Base-by-base conservation (phyloP, 495 filamentous ascomycete genomes). In the Penicillium subrubescens region DNA sequence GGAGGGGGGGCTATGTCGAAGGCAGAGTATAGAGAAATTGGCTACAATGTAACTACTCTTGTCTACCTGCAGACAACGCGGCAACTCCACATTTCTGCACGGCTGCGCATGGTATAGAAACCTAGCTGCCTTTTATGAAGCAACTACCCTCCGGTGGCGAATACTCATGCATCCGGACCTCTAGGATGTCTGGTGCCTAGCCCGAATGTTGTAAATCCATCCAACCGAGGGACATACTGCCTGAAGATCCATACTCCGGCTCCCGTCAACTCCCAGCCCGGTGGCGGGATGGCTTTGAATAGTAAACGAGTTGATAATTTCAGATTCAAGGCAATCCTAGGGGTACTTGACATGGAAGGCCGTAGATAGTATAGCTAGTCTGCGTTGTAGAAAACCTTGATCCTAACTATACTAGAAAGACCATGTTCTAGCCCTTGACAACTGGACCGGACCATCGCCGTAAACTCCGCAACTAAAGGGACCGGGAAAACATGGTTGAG, bases 31-130 rank as follows among this genome's bases (percentile, higher is more conserved):
- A 25, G 44, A 21, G 0, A 1, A 25, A 21, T 48, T 23, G 10
- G n/a, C 0, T 19, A 2, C 25, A 7, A 11, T 48, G 23, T 8
- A 48, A 6, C 1, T 48, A 8, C 25, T 29, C 29, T 53, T 33
- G 23, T 53, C 19, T 43, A 25, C 37, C 44, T 43, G 44, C 55
- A 64, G 41, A 21, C 14, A 29, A 15, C 12, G 48, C 48, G 43
- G 46, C 59, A 56, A 69, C 62, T 69, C 67, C 64, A 70, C 64
- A 59, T 15, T 66, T 64, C 64, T 64, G 64, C 64, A 66, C 6
- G 11, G 48, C 54, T 59, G 53, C 54, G 62, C 61, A 55, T 59
- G 61, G 53, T 34, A 23, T 27, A 10, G 51, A 29, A 31, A 52
- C 41, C 53, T 48, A 27, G n/a, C 60, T 51, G 12, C 51, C 51